Conservation (phyloP, 2,329 filamentous ascomycete genomes). For the Fusarium nematophilum region DNA sequence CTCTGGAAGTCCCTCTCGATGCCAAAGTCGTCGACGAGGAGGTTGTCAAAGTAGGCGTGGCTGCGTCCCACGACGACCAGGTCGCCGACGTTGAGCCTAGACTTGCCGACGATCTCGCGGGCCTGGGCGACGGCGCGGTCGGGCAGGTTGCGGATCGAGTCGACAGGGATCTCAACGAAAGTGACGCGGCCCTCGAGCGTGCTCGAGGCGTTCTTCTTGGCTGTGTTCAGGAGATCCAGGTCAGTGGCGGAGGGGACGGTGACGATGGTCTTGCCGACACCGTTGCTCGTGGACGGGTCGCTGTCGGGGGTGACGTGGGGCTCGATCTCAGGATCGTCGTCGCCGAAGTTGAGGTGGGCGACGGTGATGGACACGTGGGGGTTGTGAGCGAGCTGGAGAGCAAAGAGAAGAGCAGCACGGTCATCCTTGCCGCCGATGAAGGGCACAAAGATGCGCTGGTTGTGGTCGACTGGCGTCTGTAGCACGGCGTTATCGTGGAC, state of each 20-base stretch:
- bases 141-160: slow-evolving; percentile 40
- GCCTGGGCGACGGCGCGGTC: slow-evolving; percentile 39
- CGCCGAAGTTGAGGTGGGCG: slow-evolving; percentile 55
- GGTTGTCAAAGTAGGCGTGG: slow-evolving; percentile 25
- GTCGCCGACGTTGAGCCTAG: slow-evolving; percentile 40
- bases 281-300: slow-evolving; percentile 20
- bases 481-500: slow-evolving; percentile 65
- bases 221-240: slow-evolving; percentile 45
- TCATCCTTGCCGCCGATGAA: slow-evolving; percentile 90
- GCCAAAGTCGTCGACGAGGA: slow-evolving; percentile 34
- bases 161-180: slow-evolving; percentile 38
- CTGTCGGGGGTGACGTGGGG: neutral
- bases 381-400: slow-evolving; percentile 86
- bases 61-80: slow-evolving; percentile 43
- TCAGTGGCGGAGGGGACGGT: slow-evolving; percentile 33
- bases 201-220: slow-evolving; percentile 29
- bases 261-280: slow-evolving; percentile 15
- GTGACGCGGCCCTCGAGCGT: slow-evolving; percentile 35
- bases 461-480: slow-evolving; percentile 68
- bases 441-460: slow-evolving; percentile 86
- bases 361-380: slow-evolving; percentile 82
- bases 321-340: slow-evolving; percentile 33
- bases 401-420: slow-evolving; percentile 79
- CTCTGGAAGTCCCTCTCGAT: slow-evolving; percentile 43
- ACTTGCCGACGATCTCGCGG: slow-evolving; percentile 37